phyloP scores from a whole-genome alignment of 2,329 filamentous ascomycete species.

The Paramyrothecium roridum region DNA sequence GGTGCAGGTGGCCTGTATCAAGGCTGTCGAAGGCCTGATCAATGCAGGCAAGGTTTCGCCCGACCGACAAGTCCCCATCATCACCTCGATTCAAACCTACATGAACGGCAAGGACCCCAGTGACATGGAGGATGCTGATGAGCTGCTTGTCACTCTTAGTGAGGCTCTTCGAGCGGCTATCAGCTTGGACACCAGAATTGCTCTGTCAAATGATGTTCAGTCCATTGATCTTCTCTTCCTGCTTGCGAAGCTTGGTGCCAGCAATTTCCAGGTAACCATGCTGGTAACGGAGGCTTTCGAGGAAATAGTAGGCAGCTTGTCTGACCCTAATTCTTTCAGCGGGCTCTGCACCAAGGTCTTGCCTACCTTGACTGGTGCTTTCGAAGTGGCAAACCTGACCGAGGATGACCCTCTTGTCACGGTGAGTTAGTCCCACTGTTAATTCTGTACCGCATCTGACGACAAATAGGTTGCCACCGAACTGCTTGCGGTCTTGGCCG shows the following conservation, averaged over 20 bases:
- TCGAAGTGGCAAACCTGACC: conserved; percentile 83
- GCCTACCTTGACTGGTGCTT: conserved; percentile 82
- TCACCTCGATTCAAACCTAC: conserved; percentile 67
- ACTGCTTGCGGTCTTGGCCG: conserved; percentile 74
- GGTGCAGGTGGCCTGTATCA: conserved; percentile 88
- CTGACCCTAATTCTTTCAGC: conserved; percentile 67
- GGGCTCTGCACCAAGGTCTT: conserved; percentile 81
- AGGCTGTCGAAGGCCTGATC: conserved; percentile 71
- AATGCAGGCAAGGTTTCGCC: conserved; percentile 46
- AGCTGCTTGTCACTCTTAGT: conserved; percentile 85
- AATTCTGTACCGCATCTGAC: conserved; percentile 8
- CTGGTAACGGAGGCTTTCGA: conserved; percentile 90
- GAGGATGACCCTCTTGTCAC: conserved; percentile 82
- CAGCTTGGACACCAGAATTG: conserved; percentile 71
- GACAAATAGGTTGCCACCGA: conserved; percentile 68
- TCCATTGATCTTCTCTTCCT: conserved; percentile 84
- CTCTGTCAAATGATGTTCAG: conserved; percentile 67
- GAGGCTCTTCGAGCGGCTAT: conserved; percentile 84
- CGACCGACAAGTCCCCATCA: conserved; percentile 58
- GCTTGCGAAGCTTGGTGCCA: conserved; percentile 82
- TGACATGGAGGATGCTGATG: conserved; percentile 84
- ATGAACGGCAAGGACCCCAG: conserved; percentile 75
- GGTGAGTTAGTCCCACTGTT: conserved; percentile 32
- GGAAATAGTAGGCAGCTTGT: conserved; percentile 70
- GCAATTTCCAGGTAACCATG: conserved; percentile 87